Percentiles rank a stretch among this genome's conserved stretches.
phyloP scores from a whole-genome alignment of 2,329 filamentous ascomycete genomes.

The Neopestalotiopsis clavispora region DNA sequence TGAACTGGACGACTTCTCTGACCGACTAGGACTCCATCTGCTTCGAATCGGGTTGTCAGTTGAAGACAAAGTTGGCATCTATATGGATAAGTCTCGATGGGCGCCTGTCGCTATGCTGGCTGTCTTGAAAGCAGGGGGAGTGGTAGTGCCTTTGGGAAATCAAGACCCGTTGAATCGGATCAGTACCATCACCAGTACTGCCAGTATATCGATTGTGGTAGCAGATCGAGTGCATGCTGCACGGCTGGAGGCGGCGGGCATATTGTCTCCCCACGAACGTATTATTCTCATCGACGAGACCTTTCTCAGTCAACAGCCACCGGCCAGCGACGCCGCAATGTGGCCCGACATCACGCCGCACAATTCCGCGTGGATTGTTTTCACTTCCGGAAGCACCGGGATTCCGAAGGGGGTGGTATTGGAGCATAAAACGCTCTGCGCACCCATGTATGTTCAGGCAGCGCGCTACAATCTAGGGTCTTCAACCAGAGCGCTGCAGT shows the following conservation, averaged over 20 bases:
- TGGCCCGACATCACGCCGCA: background rate
- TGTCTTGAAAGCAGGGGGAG: slow-evolving; percentile 40
- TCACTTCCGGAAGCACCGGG: slow-evolving; percentile 90
- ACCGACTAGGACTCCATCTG: no score
- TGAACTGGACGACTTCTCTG: slow-evolving; percentile 18
- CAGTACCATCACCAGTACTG: background rate
- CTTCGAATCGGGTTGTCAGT: slow-evolving; percentile 14
- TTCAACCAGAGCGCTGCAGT: slow-evolving; percentile 85
- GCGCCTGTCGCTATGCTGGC: slow-evolving; percentile 40
- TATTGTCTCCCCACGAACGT: background rate
- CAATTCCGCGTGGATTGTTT: slow-evolving; percentile 5
- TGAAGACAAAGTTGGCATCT: slow-evolving; percentile 37
- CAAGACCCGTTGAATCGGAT: background rate
- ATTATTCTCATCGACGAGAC: background rate
- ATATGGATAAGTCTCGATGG: slow-evolving; percentile 40
- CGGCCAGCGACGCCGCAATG: background rate
- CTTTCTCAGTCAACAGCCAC: background rate
- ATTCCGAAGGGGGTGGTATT: slow-evolving; percentile 86
- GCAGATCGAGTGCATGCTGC: background rate
- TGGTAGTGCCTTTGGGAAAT: slow-evolving; percentile 41
- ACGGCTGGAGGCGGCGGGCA: background rate
- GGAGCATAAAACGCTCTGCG: slow-evolving; percentile 70
- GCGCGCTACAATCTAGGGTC: background rate
- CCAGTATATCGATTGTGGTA: background rate
- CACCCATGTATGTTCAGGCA: slow-evolving; percentile 77